Percentiles rank a stretch among this genome's conserved stretches.
Conservation (phyloP, 2,329 filamentous ascomycete genomes). For the Cytospora schulzeri region DNA sequence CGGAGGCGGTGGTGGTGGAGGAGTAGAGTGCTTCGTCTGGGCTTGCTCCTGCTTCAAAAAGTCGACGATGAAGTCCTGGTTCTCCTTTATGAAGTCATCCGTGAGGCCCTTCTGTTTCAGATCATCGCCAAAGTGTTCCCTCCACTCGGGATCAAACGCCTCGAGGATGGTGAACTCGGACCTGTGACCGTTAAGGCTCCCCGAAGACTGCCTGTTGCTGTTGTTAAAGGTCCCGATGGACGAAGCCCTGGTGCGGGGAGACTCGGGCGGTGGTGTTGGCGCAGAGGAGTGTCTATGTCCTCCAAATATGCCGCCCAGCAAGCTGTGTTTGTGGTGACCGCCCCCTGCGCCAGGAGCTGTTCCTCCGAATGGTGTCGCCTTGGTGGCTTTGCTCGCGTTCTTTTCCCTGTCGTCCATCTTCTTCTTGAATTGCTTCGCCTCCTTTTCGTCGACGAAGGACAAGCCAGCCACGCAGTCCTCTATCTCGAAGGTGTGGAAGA, state of each 20-base stretch:
- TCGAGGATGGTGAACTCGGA: constrained; percentile 66
- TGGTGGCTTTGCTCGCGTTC: constrained; percentile 87
- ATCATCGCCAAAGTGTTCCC: constrained; percentile 67
- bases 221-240: constrained; percentile 41
- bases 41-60: constrained; percentile 62
- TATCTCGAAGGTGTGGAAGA: constrained; percentile 96
- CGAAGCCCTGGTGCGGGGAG: constrained; percentile 48
- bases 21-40: constrained; percentile 47
- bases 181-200: constrained; percentile 45
- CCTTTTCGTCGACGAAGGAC: constrained; percentile 95
- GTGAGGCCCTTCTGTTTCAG: constrained; percentile 63
- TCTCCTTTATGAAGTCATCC: constrained; percentile 67
- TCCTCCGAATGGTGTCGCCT: constrained; percentile 72
- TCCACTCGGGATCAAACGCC: constrained; percentile 66
- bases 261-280: constrained; percentile 57
- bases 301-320: constrained; percentile 64
- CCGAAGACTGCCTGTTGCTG: constrained; percentile 45
- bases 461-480: constrained; percentile 88
- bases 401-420: constrained; percentile 97
- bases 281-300: constrained; percentile 63
- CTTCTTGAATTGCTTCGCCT: constrained; percentile 95
- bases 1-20: constrained; percentile 37
- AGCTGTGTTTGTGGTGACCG: constrained; percentile 45
- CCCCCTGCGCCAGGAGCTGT: constrained; percentile 41
- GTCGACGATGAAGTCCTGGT: constrained; percentile 69